Percentiles rank a stretch among this genome's conserved stretches.
phyloP scores from a whole-genome alignment of 2,329 filamentous ascomycete genomes.

The Penicillium palitans region DNA sequence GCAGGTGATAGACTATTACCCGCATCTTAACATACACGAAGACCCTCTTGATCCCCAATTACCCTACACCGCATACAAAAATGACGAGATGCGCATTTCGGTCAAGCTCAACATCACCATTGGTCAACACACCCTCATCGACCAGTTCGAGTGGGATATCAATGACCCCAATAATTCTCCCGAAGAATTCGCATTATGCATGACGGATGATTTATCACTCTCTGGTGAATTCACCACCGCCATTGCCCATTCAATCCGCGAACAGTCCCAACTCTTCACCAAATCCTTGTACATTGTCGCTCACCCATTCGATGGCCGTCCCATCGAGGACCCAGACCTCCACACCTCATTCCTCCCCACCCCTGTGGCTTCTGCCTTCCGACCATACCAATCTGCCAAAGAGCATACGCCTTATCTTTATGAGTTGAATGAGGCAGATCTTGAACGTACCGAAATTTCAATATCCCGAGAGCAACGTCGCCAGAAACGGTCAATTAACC shows the following conservation, averaged over 20 bases:
- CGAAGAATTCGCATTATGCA: constrained; percentile 87
- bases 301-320: constrained; percentile 91
- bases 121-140: constrained; percentile 86
- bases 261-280: constrained; percentile 92
- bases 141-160: constrained; percentile 99
- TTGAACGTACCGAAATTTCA: constrained; percentile 87
- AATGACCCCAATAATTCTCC: constrained; percentile 93
- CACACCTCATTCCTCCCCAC: constrained; percentile 81
- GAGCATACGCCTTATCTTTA: constrained; percentile 93
- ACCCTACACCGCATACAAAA: constrained; percentile 92
- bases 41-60: constrained; percentile 85
- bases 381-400: constrained; percentile 88
- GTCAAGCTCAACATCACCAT: constrained; percentile 98
- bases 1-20: constrained; percentile 90
- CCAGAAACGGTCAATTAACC: constrained; percentile 93
- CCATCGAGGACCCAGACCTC: constrained; percentile 88
- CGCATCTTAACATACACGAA: constrained; percentile 85
- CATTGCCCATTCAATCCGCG: constrained; percentile 95
- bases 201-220: constrained; percentile 86
- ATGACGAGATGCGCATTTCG: constrained; percentile 96
- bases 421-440: constrained; percentile 84
- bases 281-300: constrained; percentile 89
- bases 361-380: constrained; percentile 78
- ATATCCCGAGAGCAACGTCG: constrained; percentile 91
- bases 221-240: constrained; percentile 96